Percentiles rank a stretch among this genome's conserved stretches.
phyloP scores from a whole-genome alignment of 208 protist species.

The Trypanosomatidae sp. region DNA sequence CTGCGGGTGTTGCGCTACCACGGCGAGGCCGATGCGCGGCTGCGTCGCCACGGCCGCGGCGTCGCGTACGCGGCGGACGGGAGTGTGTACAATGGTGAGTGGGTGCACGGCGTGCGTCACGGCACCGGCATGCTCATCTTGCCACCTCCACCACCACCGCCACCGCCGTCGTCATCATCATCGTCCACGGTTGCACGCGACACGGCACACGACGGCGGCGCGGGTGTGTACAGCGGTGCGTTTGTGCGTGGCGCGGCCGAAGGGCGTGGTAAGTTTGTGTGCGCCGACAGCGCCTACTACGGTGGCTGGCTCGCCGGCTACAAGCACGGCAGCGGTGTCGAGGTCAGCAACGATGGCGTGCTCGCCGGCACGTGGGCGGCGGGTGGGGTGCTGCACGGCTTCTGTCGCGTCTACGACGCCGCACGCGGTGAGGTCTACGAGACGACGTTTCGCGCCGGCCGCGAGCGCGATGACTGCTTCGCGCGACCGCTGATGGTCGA shows the following conservation, averaged over 20 bases:
- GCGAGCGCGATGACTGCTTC: conserved; percentile 83
- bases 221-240: conserved; percentile 52
- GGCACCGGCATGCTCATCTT: conserved; percentile 69
- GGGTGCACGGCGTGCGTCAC: conserved; percentile 47
- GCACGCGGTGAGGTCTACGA: conserved; percentile 41
- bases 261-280: conserved; percentile 46
- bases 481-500: conserved; percentile 39
- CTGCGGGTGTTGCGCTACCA: conserved; percentile 36
- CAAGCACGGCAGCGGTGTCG: conserved; percentile 53
- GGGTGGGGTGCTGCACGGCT: conserved; percentile 24
- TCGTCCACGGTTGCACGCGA: too few species aligned
- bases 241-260: conserved; percentile 48
- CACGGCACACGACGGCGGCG: conserved; percentile 14
- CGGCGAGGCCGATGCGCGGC: conserved; percentile 47
- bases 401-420: conserved; percentile 37
- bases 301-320: conserved; percentile 40
- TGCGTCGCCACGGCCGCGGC: conserved; percentile 46
- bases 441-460: conserved; percentile 54
- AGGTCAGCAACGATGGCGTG: conserved; percentile 14
- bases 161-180: too few species aligned
- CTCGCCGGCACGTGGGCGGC: conserved; percentile 45
- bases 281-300: conserved; percentile 39
- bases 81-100: conserved; percentile 76
- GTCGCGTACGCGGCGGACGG: conserved; percentile 18
- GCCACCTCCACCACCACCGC: not conserved